A percentile compares a stretch with the other conserved stretches of the same genome.
These are phyloP conservation scores for Aegilops speltoides DNA, from an alignment of 176 grass and related monocot genomes.

Conservation along the genomic window DNA sequence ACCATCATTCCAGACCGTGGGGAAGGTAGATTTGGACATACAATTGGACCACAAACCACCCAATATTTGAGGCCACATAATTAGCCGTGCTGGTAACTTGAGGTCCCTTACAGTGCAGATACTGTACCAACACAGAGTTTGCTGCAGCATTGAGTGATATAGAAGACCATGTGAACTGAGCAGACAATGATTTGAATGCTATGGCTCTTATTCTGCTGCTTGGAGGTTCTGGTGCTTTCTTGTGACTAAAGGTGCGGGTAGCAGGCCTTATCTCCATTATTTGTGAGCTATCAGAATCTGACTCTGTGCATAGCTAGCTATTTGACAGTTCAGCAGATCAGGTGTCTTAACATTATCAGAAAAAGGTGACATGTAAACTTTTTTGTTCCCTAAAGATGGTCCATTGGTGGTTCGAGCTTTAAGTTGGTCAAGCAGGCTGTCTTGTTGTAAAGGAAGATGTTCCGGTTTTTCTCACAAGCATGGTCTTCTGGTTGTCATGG, in stretches of 20 bases:
- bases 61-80: too few species aligned
- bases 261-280: conserved; percentile 57
- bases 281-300: conserved; percentile 68
- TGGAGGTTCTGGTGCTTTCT: conserved; percentile 47
- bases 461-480: conserved; percentile 32
- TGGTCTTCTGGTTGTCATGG: conserved; percentile 39
- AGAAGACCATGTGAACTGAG: neutral
- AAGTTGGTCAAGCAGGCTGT: conserved; percentile 30
- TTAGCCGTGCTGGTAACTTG: too few species aligned
- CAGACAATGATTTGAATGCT: conserved; percentile 64
- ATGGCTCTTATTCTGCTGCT: conserved; percentile 28
- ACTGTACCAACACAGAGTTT: too few species aligned
- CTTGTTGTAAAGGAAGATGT: conserved; percentile 50
- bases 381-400: conserved; percentile 49
- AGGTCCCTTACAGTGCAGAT: too few species aligned
- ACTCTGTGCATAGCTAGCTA: conserved; percentile 49
- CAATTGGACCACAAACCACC: too few species aligned
- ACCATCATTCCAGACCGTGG: too few species aligned
- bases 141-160: too few species aligned
- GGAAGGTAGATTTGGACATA: too few species aligned
- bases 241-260: conserved; percentile 47
- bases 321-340: conserved; percentile 43
- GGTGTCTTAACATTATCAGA: conserved; percentile 53
- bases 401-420: conserved; percentile 48
- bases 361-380: conserved; percentile 41